Evolutionary conservation across 345 rosid species (phyloP).

Genomic region (Erysimum cheiranthoides): DNA sequence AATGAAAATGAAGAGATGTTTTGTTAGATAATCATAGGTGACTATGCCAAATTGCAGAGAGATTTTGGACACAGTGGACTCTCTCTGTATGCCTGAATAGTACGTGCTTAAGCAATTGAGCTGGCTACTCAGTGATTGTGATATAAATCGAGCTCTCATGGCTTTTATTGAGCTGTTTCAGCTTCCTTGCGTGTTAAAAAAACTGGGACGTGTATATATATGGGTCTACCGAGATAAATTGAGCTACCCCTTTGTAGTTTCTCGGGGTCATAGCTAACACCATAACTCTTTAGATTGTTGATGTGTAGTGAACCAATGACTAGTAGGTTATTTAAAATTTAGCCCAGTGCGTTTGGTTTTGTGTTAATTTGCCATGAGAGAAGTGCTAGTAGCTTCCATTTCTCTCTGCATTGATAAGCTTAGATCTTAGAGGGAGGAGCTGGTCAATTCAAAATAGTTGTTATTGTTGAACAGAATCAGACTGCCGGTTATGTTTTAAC

Average conservation of each 20-base stretch:
- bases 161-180: constrained; percentile 22
- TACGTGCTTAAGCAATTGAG: constrained; percentile 1
- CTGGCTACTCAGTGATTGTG: background rate
- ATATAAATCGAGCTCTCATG: background rate
- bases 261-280: background rate
- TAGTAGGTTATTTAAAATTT: background rate
- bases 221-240: background rate
- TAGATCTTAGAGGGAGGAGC: background rate
- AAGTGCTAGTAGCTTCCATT: constrained; percentile 2
- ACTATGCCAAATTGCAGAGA: background rate
- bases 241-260: constrained; percentile 8
- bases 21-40: background rate
- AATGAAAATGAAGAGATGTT: background rate
- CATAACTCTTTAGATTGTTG: background rate
- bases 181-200: background rate
- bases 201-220: background rate
- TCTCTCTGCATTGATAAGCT: background rate
- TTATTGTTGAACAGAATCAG: constrained; percentile 1
- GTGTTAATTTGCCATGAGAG: constrained; percentile 18
- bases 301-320: constrained; percentile 6
- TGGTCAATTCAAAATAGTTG: background rate
- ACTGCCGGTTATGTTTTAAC: constrained; percentile 4
- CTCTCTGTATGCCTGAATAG: background rate
- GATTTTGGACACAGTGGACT: background rate
- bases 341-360: background rate